Conservation (phyloP, 2,329 filamentous ascomycete species). For the Ascochyta clinopodiicola region DNA sequence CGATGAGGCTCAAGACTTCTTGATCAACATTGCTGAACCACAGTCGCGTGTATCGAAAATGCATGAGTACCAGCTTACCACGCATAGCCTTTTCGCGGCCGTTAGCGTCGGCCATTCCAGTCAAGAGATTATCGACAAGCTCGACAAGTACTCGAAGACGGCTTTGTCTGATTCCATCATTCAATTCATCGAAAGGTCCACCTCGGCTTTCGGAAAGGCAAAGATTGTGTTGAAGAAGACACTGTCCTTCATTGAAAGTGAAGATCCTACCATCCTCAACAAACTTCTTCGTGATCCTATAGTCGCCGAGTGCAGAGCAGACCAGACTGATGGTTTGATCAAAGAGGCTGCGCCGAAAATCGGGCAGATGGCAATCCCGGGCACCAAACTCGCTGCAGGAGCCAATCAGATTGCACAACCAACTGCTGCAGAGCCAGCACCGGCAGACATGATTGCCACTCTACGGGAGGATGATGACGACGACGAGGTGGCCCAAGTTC, state of each 20-base stretch:
- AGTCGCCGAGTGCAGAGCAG: conserved; percentile 80
- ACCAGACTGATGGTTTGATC: conserved; percentile 74
- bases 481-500: conserved; percentile 84
- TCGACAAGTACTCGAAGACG: conserved; percentile 89
- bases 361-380: conserved; percentile 87
- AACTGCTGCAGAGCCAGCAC: conserved; percentile 40
- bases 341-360: conserved; percentile 85
- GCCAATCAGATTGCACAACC: conserved; percentile 68
- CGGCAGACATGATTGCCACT: conserved; percentile 70
- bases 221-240: conserved; percentile 95
- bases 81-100: conserved; percentile 92
- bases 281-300: conserved; percentile 82
- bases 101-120: conserved; percentile 92
- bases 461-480: conserved; percentile 76
- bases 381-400: conserved; percentile 90
- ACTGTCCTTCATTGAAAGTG: conserved; percentile 91
- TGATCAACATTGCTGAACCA: conserved; percentile 95
- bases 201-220: conserved; percentile 91
- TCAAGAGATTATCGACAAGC: conserved; percentile 85
- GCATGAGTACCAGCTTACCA: conserved; percentile 91
- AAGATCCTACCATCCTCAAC: conserved; percentile 85
- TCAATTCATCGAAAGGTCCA: conserved; percentile 81
- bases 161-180: conserved; percentile 81
- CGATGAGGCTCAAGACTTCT: conserved; percentile 86
- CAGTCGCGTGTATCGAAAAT: conserved; percentile 87